phyloP scores from a whole-genome alignment of 306 rosid genomes.

The Pterocarpus santalinus region DNA sequence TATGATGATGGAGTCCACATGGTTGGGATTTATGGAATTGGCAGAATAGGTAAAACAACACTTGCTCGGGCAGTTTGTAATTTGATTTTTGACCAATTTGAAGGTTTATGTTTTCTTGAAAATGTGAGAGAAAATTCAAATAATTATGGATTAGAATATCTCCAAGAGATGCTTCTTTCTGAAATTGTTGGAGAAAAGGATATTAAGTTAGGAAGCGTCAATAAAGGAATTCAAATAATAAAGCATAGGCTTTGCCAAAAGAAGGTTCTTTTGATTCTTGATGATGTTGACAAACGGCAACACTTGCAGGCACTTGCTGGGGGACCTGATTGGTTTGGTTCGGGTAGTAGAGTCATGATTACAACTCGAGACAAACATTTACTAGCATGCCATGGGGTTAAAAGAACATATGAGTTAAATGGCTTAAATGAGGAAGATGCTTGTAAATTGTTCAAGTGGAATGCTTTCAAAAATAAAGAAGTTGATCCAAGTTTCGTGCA shows the following conservation, averaged over 20 bases:
- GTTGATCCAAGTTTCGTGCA: not conserved
- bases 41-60: conserved; percentile 46
- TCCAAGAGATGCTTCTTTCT: conserved; percentile 34
- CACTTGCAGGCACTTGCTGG: conserved; percentile 34
- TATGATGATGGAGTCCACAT: not conserved
- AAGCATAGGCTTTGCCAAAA: conserved; percentile 5
- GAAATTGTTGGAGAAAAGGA: conserved; percentile 8
- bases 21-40: conserved; percentile 42
- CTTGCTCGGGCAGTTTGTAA: conserved; percentile 41
- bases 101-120: conserved; percentile 37
- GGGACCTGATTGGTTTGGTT: conserved; percentile 30
- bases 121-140: conserved; percentile 5
- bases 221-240: conserved; percentile 15
- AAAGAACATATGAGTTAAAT: not conserved
- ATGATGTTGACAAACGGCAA: conserved; percentile 23
- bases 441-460: conserved; percentile 35
- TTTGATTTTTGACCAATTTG: conserved; percentile 31
- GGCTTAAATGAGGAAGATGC: not conserved
- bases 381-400: conserved; percentile 18
- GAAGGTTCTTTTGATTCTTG: conserved; percentile 45
- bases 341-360: conserved; percentile 42
- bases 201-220: conserved; percentile 4
- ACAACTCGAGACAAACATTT: conserved; percentile 46
- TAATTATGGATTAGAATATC: conserved; percentile 8
- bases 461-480: conserved; percentile 12